Evolutionary conservation across 2,329 filamentous ascomycete species (phyloP).

Genomic region (Fragosphaeria purpurea): DNA sequence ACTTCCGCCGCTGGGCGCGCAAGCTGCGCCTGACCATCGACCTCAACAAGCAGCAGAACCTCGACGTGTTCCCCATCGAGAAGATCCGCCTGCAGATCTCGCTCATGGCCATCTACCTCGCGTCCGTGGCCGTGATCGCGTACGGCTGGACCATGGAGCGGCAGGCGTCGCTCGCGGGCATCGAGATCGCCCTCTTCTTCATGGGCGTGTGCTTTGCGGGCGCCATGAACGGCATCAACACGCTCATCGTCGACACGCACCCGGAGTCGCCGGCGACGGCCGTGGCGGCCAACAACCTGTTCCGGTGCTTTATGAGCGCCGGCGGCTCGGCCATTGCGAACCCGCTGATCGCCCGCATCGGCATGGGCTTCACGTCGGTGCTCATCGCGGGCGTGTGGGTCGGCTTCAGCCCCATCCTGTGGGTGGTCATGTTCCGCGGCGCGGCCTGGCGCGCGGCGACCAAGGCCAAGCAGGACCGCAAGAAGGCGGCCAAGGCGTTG

Average conservation of each 20-base stretch:
- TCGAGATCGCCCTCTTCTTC: constrained; percentile 16
- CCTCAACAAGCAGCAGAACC: constrained; percentile 11
- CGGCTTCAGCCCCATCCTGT: constrained; percentile 15
- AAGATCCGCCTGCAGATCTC: constrained; percentile 14
- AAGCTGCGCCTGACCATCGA: constrained; percentile 11
- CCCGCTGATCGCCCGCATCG: constrained; percentile 17
- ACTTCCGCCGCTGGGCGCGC: constrained; percentile 12
- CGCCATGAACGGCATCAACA: constrained; percentile 15
- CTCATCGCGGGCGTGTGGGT: constrained; percentile 17
- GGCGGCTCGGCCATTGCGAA: constrained; percentile 17
- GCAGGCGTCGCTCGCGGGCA: constrained; percentile 14
- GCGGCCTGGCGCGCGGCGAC: constrained; percentile 14
- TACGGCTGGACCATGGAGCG: constrained; percentile 18
- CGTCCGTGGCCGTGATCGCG: constrained; percentile 11
- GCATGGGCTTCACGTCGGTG: constrained; percentile 16
- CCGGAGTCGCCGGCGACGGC: constrained; percentile 13
- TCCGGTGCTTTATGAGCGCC: constrained; percentile 17
- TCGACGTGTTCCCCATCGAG: constrained; percentile 14
- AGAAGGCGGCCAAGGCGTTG: constrained; percentile 1
- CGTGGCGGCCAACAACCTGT: constrained; percentile 16
- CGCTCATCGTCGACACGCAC: constrained; percentile 14
- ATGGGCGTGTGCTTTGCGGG: constrained; percentile 14
- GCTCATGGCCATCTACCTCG: constrained; percentile 13
- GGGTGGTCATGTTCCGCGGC: constrained; percentile 18
- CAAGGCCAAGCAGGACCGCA: background rate